Base-by-base conservation (phyloP, 2,329 filamentous ascomycete genomes). In the Stenocarpella maydis region DNA sequence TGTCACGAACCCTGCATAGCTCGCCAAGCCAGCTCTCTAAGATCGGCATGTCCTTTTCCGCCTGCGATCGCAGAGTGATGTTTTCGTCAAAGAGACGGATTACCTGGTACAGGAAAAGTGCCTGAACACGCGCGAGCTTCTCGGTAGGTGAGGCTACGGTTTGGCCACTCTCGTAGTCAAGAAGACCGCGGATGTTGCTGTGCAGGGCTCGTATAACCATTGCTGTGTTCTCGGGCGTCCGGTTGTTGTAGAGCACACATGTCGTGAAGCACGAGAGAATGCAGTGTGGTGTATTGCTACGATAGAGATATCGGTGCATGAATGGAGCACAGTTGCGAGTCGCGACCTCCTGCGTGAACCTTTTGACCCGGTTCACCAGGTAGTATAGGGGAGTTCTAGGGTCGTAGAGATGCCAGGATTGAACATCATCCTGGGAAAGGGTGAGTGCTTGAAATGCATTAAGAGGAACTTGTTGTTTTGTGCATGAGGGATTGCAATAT, bases 211-310 rank as follows among this genome's bases (percentile, higher is more conserved):
- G 73, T 65, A 80, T 73, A 9, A 76, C 74, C 73, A 78, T 77
- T 45, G 74, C 47, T 24, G 72, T 74, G 50, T 76, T 79, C 12
- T 52, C 69, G 17, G 71, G 69, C 2, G 75, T 78, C n/a, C 75
- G 73, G 68, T 74, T 77, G 6, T 69, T 52, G 69, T 79, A 79
- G 37, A 79, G 75, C 19, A 77, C 72, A 61, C 73, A 74, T 7
- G 72, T 72, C 8, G 76, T 71, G 64, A 80, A 79, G 70, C 77
- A 79, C 26, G 74, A 72, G 24, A 76, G 37, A n/a, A 79, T 61
- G 3, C 41, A 47, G 4, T 61, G 58, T 7, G 58, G 58, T 12
- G 28, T 34, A 6, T 47, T 10, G 4, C 12, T 34, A 2, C 17
- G 58, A 10, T 61, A 61, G 9, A 61, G 26, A 19, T 61, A 47